Evolutionary conservation across 1,284 basidiomycete species (phyloP).

Genomic region (Microbotryum violaceum): DNA sequence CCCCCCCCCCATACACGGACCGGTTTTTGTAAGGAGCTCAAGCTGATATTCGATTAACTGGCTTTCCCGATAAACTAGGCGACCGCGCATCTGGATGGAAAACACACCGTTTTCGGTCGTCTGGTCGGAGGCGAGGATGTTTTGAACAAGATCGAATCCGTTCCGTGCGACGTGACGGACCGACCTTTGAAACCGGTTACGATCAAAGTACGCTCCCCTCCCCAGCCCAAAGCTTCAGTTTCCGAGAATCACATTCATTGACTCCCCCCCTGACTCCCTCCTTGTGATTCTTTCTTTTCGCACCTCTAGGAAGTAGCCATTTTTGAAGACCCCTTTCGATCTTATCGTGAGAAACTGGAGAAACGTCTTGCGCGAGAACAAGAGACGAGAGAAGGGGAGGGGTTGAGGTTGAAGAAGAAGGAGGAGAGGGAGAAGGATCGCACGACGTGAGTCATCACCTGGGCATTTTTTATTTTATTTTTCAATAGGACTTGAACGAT

Average conservation of each 20-base stretch:
- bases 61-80: conserved; percentile 32
- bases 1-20: too few relatives aligned
- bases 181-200: conserved; percentile 72
- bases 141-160: conserved; percentile 69
- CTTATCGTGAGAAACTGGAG: conserved; percentile 65
- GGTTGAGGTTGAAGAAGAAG: conserved; percentile 36
- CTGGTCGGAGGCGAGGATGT: conserved; percentile 90
- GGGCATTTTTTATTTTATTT: too few relatives aligned
- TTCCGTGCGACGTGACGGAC: conserved; percentile 77
- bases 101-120: conserved; percentile 95
- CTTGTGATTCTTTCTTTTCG: too few relatives aligned
- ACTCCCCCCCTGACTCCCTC: too few relatives aligned
- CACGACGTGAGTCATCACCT: conserved; percentile 34
- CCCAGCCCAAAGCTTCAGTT: too few relatives aligned
- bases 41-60: too few relatives aligned
- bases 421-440: conserved; percentile 52
- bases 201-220: conserved; percentile 51
- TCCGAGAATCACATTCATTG: too few relatives aligned
- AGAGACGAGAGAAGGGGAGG: conserved; percentile 42
- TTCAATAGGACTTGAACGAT: too few relatives aligned
- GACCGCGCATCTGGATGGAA: conserved; percentile 57
- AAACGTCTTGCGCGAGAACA: conserved; percentile 57
- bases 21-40: too few relatives aligned
- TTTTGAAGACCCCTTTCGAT: conserved; percentile 70
- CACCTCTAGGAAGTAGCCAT: conserved; percentile 27